phyloP scores from a whole-genome alignment of 768 basidiomycete genomes.

The Collybiopsis luxurians region DNA sequence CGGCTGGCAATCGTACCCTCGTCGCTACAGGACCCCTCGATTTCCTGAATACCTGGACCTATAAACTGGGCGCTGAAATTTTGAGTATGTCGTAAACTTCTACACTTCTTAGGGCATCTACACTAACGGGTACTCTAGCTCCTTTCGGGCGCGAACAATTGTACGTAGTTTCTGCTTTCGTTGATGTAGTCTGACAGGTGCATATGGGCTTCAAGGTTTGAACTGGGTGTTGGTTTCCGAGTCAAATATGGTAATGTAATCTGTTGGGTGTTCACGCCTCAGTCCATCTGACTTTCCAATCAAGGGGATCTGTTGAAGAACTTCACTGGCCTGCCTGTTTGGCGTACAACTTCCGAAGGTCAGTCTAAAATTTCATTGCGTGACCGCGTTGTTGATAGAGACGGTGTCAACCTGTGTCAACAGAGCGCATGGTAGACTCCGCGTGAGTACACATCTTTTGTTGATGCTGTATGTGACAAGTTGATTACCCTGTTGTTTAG shows the following conservation, averaged over 20 bases:
- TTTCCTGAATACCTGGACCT: constrained; percentile 76
- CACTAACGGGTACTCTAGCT: constrained; percentile 26
- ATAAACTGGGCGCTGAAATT: constrained; percentile 74
- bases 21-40: constrained; percentile 50
- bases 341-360: constrained; percentile 60
- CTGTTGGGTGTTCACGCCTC: constrained; percentile 6
- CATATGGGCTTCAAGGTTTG: constrained; percentile 33
- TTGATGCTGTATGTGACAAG: not conserved
- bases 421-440: constrained; percentile 53
- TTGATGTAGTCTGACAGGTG: not conserved
- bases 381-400: not conserved
- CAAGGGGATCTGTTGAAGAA: constrained; percentile 34
- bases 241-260: constrained; percentile 60
- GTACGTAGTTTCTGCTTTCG: constrained; percentile 28
- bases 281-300: not conserved
- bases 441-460: constrained; percentile 24
- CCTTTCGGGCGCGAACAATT: constrained; percentile 76
- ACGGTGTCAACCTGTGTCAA: not conserved
- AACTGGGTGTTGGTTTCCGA: constrained; percentile 55
- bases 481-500: constrained; percentile 14
- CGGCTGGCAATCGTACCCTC: constrained; percentile 39
- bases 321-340: constrained; percentile 54
- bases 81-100: constrained; percentile 24
- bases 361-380: constrained; percentile 5
- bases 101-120: not conserved